Evolutionary conservation across 1,284 basidiomycete genomes (phyloP).

Genomic region (Puccinia horiana): DNA sequence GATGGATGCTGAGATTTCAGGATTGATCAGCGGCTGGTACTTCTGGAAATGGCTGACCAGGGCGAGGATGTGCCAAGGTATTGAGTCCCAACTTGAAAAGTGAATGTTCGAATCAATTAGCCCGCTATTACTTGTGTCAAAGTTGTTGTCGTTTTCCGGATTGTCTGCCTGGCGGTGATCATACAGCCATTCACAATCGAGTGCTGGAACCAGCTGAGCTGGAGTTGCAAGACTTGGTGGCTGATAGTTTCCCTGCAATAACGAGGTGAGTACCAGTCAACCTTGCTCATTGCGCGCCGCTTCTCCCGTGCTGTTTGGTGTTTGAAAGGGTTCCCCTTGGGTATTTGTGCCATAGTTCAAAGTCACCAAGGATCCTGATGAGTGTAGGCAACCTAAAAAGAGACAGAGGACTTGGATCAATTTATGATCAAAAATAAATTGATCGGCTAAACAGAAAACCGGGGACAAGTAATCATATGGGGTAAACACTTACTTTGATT

Average conservation of each 20-base stretch:
- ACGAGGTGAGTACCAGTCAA: not conserved
- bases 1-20: not conserved
- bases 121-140: not conserved
- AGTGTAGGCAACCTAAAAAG: too few species aligned
- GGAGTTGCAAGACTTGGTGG: not conserved
- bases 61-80: not conserved
- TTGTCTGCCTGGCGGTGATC: too few species aligned
- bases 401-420: too few species aligned
- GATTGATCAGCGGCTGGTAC: too few species aligned
- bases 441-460: too few species aligned
- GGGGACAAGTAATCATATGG: too few species aligned
- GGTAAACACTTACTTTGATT: too few species aligned
- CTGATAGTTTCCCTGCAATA: not conserved
- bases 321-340: not conserved
- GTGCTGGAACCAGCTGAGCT: too few species aligned
- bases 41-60: not conserved
- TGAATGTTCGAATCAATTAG: not conserved
- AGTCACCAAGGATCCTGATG: too few species aligned
- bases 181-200: too few species aligned
- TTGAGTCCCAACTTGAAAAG: not conserved
- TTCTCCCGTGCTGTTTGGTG: not conserved
- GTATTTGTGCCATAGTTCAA: not conserved
- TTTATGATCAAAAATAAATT: too few species aligned
- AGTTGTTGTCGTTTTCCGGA: too few species aligned
- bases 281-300: not conserved